phyloP scores from a whole-genome alignment of 2,329 filamentous ascomycete species.

The Cadophora malorum region DNA sequence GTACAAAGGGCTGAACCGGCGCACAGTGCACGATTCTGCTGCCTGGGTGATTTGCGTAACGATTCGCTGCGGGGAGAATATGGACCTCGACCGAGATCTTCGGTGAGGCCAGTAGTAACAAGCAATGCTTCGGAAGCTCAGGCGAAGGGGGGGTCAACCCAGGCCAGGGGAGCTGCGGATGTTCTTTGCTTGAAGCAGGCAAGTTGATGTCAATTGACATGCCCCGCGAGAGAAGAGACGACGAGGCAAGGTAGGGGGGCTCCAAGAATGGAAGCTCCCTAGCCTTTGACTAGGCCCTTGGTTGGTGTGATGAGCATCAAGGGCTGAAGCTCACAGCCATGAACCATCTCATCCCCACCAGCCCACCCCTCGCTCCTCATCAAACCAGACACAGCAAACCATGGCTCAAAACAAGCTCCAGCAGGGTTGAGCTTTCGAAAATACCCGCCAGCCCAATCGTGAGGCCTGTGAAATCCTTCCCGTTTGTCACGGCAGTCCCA shows the following conservation, averaged over 20 bases:
- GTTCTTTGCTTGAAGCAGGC: slow-evolving; percentile 13
- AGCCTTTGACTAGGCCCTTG: neutral
- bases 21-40: slow-evolving; percentile 7
- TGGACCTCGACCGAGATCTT: neutral
- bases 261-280: slow-evolving; percentile 16
- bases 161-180: slow-evolving; percentile 3
- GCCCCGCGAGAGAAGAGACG: slow-evolving; percentile 2
- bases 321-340: slow-evolving; percentile 10
- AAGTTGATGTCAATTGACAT: slow-evolving; percentile 18
- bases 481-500: slow-evolving; percentile 27
- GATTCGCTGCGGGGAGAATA: neutral
- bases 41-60: neutral
- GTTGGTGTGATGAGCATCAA: slow-evolving; percentile 18
- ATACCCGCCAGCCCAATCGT: slow-evolving; percentile 22
- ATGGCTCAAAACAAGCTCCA: slow-evolving; percentile 26
- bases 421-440: slow-evolving; percentile 1
- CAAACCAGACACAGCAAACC: slow-evolving; percentile 22
- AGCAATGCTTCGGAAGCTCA: slow-evolving; percentile 5
- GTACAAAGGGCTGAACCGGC: slow-evolving; percentile 8
- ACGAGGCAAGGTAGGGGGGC: neutral
- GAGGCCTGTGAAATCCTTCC: slow-evolving; percentile 5
- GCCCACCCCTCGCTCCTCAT: slow-evolving; percentile 14
- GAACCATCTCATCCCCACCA: neutral
- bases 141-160: slow-evolving; percentile 9
- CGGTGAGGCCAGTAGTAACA: neutral